Base-by-base conservation (phyloP, 257 asterid genomes). In the Solanum pinnatisectum region DNA sequence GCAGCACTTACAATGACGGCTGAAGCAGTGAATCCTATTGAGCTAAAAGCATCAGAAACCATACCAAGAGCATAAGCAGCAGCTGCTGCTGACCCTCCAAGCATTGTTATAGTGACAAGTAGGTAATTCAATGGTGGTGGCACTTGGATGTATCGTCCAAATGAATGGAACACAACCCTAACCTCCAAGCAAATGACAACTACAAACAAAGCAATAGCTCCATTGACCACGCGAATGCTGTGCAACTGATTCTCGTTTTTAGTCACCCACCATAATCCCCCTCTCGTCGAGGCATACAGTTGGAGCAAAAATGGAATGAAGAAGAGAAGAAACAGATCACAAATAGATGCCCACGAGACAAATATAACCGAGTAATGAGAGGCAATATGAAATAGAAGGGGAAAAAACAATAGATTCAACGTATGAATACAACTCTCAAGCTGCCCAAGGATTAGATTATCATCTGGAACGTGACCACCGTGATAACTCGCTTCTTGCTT, bases 261-360 rank as follows among this genome's bases (percentile, higher is more conserved):
- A 13, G 96, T 96, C 89, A 97, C 92, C 99, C 99, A 97, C 99
- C 99, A 95, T 89, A 97, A 89, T 1, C 98, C 99, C 87, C 99
- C 99, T 91, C 97, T 94, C 0, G 98, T 94, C 22, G 99, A 97
- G 16, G 99, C 98, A 68, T 95, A 96, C 10, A 97, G 96, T 94
- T 97, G 99, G 88, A 96, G 92, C 89, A 97, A 85, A 89, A 95
- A 94, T 18, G 99, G 99, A 44, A 94, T 33, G 88, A 94, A 97
- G 93, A 97, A 97, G 59, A 97, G 98, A 56, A 97, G 95, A 73
- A 96, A 93, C 94, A 93, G 86, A 90, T 97, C 99, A 86, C 95
- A 93, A 86, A 95, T 65, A 86, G 95, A 91, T 32, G 93, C 94
- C 87, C 90, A 86, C 8, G 99, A 96, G 10, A 96, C 93, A 88